phyloP scores from a whole-genome alignment of 306 rosid genomes.

The Lathyrus oleraceus region DNA sequence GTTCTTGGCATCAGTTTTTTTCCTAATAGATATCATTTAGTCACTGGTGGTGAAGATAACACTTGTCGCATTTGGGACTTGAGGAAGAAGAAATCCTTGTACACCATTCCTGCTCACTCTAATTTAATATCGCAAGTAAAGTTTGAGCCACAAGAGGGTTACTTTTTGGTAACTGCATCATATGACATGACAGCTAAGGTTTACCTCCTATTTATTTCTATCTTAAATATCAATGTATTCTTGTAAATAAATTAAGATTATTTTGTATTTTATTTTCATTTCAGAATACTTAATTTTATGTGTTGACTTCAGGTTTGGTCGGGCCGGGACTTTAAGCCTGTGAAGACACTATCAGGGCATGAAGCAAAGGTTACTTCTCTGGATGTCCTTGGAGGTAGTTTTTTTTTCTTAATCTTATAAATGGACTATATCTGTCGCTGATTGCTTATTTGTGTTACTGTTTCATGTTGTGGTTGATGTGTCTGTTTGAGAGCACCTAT shows the following conservation, averaged over 20 bases:
- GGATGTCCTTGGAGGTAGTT: slow-evolving; percentile 76
- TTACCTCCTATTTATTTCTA: slow-evolving; percentile 23
- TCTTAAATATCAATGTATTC: slow-evolving; percentile 18
- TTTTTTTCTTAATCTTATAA: slow-evolving; percentile 13
- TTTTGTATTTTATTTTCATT: slow-evolving; percentile 20
- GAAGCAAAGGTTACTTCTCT: slow-evolving; percentile 87
- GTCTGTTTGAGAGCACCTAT: slow-evolving; percentile 11
- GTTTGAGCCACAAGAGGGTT: slow-evolving; percentile 95
- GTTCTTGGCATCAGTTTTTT: slow-evolving; percentile 86
- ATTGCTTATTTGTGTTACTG: slow-evolving; percentile 15
- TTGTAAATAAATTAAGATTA: slow-evolving; percentile 10
- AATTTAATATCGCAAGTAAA: slow-evolving; percentile 90
- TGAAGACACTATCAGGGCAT: slow-evolving; percentile 86
- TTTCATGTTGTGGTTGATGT: slow-evolving; percentile 11
- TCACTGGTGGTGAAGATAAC: slow-evolving; percentile 91
- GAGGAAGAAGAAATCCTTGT: slow-evolving; percentile 83
- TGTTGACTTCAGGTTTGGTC: slow-evolving; percentile 79
- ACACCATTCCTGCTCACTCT: slow-evolving; percentile 89
- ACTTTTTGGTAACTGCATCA: slow-evolving; percentile 88
- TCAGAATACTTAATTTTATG: slow-evolving; percentile 33
- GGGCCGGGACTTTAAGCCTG: slow-evolving; percentile 89
- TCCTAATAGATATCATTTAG: slow-evolving; percentile 88
- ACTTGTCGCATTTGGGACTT: slow-evolving; percentile 93
- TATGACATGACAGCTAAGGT: slow-evolving; percentile 98
- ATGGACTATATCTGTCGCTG: slow-evolving; percentile 17